These are phyloP conservation scores for Gracilaria gracilis DNA, from an alignment of 23 red algal genomes.

Conservation along the genomic window DNA sequence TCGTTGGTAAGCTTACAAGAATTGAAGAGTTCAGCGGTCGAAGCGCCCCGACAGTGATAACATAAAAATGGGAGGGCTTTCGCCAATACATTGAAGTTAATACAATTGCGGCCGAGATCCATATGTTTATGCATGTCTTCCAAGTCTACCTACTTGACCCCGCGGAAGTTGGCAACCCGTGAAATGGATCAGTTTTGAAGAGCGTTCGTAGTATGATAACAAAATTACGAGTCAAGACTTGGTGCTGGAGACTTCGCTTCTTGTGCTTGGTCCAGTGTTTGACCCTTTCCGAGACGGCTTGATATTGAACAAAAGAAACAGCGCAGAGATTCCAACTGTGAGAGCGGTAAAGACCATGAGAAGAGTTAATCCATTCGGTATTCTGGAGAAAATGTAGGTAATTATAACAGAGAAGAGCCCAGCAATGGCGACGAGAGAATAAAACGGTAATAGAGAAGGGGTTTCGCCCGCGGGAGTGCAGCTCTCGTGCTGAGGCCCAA, in stretches of 20 bases:
- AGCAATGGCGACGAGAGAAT: constrained; percentile 49
- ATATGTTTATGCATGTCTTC: not conserved
- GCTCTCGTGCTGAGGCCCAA: constrained; percentile 31
- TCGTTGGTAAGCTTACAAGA: constrained; percentile 57
- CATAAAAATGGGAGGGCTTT: constrained; percentile 27
- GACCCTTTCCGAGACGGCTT: constrained; percentile 52
- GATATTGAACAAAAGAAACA: constrained; percentile 52
- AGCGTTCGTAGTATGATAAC: too few species aligned
- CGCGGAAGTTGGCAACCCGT: not conserved
- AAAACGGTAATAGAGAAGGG: constrained; percentile 43
- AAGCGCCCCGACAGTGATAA: constrained; percentile 69
- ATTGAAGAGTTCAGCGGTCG: constrained; percentile 76
- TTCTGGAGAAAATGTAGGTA: constrained; percentile 52
- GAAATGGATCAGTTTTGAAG: not conserved
- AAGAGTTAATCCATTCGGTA: constrained; percentile 62
- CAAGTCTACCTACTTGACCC: constrained; percentile 1
- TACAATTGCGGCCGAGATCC: constrained; percentile 1
- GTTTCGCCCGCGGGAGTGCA: constrained; percentile 24
- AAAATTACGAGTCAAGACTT: constrained; percentile 24
- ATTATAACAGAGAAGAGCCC: constrained; percentile 14
- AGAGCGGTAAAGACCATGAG: constrained; percentile 6
- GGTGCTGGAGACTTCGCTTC: not conserved
- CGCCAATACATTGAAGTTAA: not conserved
- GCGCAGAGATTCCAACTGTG: constrained; percentile 36
- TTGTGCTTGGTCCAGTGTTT: not conserved